These are phyloP conservation scores for Tricladium varicosporioides DNA, from an alignment of 2,329 filamentous ascomycete genomes.

Conservation along the genomic window DNA sequence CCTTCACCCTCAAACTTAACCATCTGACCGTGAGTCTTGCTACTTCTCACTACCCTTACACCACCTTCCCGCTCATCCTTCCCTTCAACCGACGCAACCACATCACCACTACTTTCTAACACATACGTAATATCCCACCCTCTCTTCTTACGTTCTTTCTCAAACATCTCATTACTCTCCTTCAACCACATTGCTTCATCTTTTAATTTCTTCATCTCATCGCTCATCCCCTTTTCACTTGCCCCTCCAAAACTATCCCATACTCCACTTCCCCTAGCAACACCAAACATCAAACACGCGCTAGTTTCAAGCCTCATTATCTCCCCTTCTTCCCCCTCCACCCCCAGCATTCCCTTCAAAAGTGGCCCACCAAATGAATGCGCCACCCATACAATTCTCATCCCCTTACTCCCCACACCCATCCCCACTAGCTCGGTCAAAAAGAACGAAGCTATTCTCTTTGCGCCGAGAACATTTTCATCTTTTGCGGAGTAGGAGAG, in stretches of 20 bases:
- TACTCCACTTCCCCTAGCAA: neutral
- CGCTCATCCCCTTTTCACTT: neutral
- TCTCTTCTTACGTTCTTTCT: neutral
- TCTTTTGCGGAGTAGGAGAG: neutral
- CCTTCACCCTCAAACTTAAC: conserved; percentile 1
- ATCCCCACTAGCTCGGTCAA: neutral
- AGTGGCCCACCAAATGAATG: conserved; percentile 1
- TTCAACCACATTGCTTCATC: neutral
- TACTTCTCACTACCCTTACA: neutral
- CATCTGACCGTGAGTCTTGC: conserved; percentile 3
- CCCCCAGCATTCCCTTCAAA: neutral
- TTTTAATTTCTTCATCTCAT: neutral
- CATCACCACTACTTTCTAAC: neutral
- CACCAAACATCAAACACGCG: conserved; percentile 1
- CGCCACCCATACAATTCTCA: neutral
- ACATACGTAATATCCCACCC: conserved; percentile 4
- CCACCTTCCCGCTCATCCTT: neutral
- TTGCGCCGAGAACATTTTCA: neutral
- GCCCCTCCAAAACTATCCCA: neutral
- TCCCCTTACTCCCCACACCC: neutral
- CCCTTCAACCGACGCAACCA: neutral
- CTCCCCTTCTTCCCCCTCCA: neutral
- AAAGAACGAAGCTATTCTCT: neutral
- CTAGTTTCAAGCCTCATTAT: neutral
- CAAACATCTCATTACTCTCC: neutral